These are phyloP conservation scores for Debaryomyces hansenii DNA, from an alignment of 805 yeast genomes.

Conservation along the genomic window DNA sequence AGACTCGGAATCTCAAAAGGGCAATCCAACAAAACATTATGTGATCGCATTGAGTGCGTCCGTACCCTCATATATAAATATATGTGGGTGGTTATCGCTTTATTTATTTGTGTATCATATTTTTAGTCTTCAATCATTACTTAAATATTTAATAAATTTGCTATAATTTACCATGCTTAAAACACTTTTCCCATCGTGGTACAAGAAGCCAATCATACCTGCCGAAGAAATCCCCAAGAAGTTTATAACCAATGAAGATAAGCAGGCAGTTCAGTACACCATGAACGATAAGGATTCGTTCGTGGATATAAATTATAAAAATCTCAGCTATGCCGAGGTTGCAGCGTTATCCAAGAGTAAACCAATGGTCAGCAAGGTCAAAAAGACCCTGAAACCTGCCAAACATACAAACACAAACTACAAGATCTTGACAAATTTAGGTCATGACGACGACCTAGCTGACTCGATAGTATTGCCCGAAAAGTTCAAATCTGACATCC, in stretches of 20 bases:
- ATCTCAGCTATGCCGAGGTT: slow-evolving; percentile 46
- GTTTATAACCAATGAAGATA: slow-evolving; percentile 28
- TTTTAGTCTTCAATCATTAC: no score
- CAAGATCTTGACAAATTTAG: slow-evolving; percentile 1
- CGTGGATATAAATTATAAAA: slow-evolving; percentile 35
- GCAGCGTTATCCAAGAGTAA: slow-evolving; percentile 30
- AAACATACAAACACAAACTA: not conserved
- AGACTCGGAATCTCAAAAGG: not conserved
- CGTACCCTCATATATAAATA: no score
- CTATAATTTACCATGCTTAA: slow-evolving; percentile 15
- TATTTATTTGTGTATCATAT: not conserved
- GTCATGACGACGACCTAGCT: slow-evolving; percentile 11
- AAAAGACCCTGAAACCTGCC: slow-evolving; percentile 8
- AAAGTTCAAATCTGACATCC: slow-evolving; percentile 15
- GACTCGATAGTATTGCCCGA: slow-evolving; percentile 13
- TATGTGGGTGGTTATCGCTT: not conserved
- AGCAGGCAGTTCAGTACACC: slow-evolving; percentile 15
- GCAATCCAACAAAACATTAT: not conserved
- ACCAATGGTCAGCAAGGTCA: slow-evolving; percentile 17
- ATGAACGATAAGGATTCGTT: slow-evolving; percentile 37
- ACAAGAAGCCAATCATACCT: slow-evolving; percentile 9
- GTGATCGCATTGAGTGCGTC: not conserved
- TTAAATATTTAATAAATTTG: not conserved
- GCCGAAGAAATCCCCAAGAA: slow-evolving; percentile 21
- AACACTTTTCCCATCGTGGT: slow-evolving; percentile 16